Evolutionary conservation across 768 basidiomycete species (phyloP), one percentile per base, ranked within the genome.

Genomic region (Crucibulum laeve): DNA sequence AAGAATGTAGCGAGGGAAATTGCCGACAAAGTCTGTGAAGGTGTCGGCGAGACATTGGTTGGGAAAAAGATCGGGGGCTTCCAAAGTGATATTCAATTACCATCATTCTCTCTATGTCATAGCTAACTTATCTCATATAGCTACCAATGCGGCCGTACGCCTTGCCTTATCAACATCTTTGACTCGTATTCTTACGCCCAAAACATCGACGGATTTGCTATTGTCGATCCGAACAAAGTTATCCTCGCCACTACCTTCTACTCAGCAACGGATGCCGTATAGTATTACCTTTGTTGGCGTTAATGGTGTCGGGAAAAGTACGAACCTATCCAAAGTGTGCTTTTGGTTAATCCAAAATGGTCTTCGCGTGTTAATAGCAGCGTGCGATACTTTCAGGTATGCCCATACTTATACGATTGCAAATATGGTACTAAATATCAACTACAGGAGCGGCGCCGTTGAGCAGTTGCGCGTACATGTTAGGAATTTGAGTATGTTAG

Each of bases 331-430:
- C 33, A 99, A 99, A 70, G 95, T 99, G 39, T 94, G 92, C 65
- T 99, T 98, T 68, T 99, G 96, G 96, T 73, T 99, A 28, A 84
- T 99, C 42, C 96, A 99, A 65, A 99, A 99, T 57, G 84, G 87
- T 4, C 64, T 95, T 28, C 74, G 87, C 30, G 95, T 99, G 30
- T 73, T 99, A 51, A 98, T 99, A 54, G 96, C 96, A 33, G 96
- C 96, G 10, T 99, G 96, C 59, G 96, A 99, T 60, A 98, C 96
- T 5, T 99, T 99, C 71, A 71, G 95, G 80, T 84, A 55, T 30
- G 73, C 65, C 38, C 39, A 4, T 40, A 25, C 24, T 44, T 36
- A n/a, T 22, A 25, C 17, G 10, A 25, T 37, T 40, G 38, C 25
- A 22, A 5, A 19, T 14, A 8, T 10, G n/a, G n/a, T 10, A 37